Evolutionary conservation across 139 green algal genomes (phyloP).

Genomic region (Picochlorum sp.): DNA sequence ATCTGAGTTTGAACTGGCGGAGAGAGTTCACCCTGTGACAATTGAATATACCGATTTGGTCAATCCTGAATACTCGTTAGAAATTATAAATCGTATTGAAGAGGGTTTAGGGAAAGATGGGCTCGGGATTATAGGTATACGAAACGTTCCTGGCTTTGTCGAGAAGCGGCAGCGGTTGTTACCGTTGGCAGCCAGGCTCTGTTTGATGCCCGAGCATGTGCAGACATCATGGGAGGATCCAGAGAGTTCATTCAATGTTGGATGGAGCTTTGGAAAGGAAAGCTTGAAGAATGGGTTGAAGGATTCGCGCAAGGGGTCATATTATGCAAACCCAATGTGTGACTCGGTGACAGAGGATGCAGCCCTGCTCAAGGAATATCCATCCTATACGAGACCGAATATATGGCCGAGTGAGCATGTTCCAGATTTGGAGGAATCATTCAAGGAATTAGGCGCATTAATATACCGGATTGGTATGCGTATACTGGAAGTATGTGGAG

Average conservation of each 20-base stretch:
- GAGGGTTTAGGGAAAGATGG: too few relatives aligned
- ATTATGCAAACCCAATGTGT: slow-evolving; percentile 59
- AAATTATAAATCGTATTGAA: too few relatives aligned
- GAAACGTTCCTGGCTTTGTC: slow-evolving; percentile 30
- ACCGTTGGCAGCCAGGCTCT: slow-evolving; percentile 38
- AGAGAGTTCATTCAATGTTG: slow-evolving; percentile 48
- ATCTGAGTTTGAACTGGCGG: too few relatives aligned
- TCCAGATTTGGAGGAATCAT: slow-evolving; percentile 49
- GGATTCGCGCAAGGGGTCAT: slow-evolving; percentile 55
- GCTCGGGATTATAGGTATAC: slow-evolving; percentile 6
- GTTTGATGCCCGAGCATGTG: slow-evolving; percentile 25
- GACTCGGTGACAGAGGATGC: slow-evolving; percentile 19
- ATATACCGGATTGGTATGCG: slow-evolving; percentile 44
- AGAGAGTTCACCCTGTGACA: too few relatives aligned
- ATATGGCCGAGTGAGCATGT: slow-evolving; percentile 57
- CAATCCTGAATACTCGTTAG: too few relatives aligned
- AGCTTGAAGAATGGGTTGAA: slow-evolving; percentile 33
- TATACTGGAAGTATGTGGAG: slow-evolving; percentile 43
- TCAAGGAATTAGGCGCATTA: slow-evolving; percentile 54
- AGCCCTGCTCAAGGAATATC: slow-evolving; percentile 21
- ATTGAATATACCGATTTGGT: too few relatives aligned
- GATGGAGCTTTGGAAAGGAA: slow-evolving; percentile 64
- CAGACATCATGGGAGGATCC: slow-evolving; percentile 39
- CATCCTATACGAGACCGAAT: slow-evolving; percentile 49
- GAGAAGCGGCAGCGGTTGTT: slow-evolving; percentile 37